A percentile compares a stretch with the other conserved stretches of the same genome.
phyloP scores from a whole-genome alignment of 164 flowering plant species.

The grape (Vitis vinifera) region DNA sequence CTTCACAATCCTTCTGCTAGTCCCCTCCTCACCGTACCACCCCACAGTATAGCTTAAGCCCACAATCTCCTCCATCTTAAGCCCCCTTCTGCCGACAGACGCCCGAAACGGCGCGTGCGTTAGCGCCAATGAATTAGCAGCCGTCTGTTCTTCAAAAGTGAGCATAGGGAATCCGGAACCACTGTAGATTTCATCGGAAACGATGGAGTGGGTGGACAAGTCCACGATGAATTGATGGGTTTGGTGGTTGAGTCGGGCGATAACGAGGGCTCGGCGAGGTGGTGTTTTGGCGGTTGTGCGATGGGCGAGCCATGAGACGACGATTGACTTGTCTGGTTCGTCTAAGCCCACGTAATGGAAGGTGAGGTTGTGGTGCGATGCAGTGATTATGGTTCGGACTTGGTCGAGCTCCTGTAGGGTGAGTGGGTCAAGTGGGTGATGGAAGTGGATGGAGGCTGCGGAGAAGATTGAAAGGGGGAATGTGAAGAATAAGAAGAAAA shows the following conservation, averaged over 20 bases:
- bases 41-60: slow-evolving; percentile 30
- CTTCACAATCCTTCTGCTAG: slow-evolving; percentile 22
- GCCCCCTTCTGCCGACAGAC: slow-evolving; percentile 32
- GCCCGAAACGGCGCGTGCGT: slow-evolving; percentile 1
- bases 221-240: slow-evolving; percentile 50
- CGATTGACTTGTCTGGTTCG: slow-evolving; percentile 34
- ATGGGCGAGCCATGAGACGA: slow-evolving; percentile 35
- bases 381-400: slow-evolving; percentile 22
- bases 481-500: background rate
- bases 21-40: slow-evolving; percentile 37
- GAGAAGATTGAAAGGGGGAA: background rate
- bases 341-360: slow-evolving; percentile 45
- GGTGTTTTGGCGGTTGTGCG: slow-evolving; percentile 13
- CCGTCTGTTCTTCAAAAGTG: background rate
- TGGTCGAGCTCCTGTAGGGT: slow-evolving; percentile 29
- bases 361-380: slow-evolving; percentile 18
- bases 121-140: background rate
- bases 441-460: background rate
- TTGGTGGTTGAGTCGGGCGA: slow-evolving; percentile 21
- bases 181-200: background rate
- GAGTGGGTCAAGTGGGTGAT: slow-evolving; percentile 45
- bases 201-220: slow-evolving; percentile 9
- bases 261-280: slow-evolving; percentile 50
- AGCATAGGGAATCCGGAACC: slow-evolving; percentile 3
- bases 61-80: slow-evolving; percentile 32